Base-by-base conservation (phyloP, 768 basidiomycete genomes). In the Serendipita sp. region DNA sequence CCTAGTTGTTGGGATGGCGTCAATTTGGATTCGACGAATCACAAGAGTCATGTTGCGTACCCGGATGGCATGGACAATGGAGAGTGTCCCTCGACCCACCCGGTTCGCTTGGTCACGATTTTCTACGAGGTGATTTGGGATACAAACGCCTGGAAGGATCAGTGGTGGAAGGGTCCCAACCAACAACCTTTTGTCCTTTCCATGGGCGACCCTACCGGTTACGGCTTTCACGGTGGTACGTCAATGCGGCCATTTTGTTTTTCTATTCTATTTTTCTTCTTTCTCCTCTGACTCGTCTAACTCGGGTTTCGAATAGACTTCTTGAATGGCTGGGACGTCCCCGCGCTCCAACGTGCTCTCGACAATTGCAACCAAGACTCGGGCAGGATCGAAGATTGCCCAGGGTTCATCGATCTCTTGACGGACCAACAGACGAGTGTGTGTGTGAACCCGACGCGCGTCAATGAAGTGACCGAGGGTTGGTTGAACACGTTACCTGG, bases 1-100 rank as follows among this genome's bases (percentile, higher is more conserved):
- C 68, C 68, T 8, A 45, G 38, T 5, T 69, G 66, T 65, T 70
- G 70, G 71, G 64, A 72, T 64, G 71, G 71, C 16, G 56, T 64
- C 52, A 60, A 70, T 45, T 32, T 68, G 30, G 66, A 70, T 45
- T 65, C 66, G n/a, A 2, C 65, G 2, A 69, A 72, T 56, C 69
- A 70, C 64, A 66, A 66, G 36, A 63, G 60, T 2, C 71, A 72
- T 66, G 68, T 71, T 65, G 70, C 69, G 0, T 72, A 68, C 64
- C 66, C 69, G 0, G 44, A 51, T 38, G 69, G 64, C 34, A 58
- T 64, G 35, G 67, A 69, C 41, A 62, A 48, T 3, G 70, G 70
- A 3, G 64, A 65, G 0, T 71, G 70, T 44, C 70, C 70, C 4
- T n/a, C 67, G 1, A 64, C 67, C 2, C 67, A 70, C 60, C 69